These are phyloP conservation scores for Phytopythium vexans DNA, from an alignment of 352 stramenopile species.

Conservation along the genomic window DNA sequence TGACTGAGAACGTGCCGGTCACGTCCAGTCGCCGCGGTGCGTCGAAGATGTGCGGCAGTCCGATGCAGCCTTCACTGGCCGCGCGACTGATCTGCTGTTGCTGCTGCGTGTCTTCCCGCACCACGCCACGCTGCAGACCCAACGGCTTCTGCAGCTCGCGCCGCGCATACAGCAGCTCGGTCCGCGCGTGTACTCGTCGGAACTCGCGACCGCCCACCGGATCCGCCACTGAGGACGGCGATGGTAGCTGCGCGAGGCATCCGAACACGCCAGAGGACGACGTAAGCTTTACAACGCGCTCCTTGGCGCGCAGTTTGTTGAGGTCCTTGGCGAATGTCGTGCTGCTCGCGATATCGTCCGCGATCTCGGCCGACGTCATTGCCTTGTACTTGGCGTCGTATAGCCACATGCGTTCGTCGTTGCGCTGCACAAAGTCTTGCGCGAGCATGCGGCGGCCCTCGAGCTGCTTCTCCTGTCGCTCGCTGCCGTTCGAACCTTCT, in stretches of 20 bases:
- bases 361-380: slow-evolving; percentile 32
- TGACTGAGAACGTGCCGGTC: slow-evolving; percentile 34
- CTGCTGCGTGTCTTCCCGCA: slow-evolving; percentile 6
- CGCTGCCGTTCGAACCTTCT: slow-evolving; percentile 19
- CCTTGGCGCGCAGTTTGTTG: slow-evolving; percentile 53
- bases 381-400: slow-evolving; percentile 43
- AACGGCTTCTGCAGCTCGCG: slow-evolving; percentile 52
- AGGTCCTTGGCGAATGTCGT: slow-evolving; percentile 42
- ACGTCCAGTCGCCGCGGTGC: slow-evolving; percentile 28
- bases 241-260: slow-evolving; percentile 46
- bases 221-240: slow-evolving; percentile 22
- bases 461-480: slow-evolving; percentile 36
- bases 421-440: slow-evolving; percentile 53
- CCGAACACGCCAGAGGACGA: slow-evolving; percentile 50
- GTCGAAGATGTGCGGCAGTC: slow-evolving; percentile 32
- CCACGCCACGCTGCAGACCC: slow-evolving; percentile 24
- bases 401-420: slow-evolving; percentile 52
- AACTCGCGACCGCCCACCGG: slow-evolving; percentile 39
- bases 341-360: slow-evolving; percentile 42
- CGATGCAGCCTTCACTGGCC: slow-evolving; percentile 27
- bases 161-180: slow-evolving; percentile 44
- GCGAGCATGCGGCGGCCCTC: slow-evolving; percentile 57
- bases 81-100: slow-evolving; percentile 11
- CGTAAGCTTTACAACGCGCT: slow-evolving; percentile 58
- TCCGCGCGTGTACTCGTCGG: slow-evolving; percentile 40